phyloP scores from a whole-genome alignment of 2,329 filamentous ascomycete species.

The Beauveria sp. region DNA sequence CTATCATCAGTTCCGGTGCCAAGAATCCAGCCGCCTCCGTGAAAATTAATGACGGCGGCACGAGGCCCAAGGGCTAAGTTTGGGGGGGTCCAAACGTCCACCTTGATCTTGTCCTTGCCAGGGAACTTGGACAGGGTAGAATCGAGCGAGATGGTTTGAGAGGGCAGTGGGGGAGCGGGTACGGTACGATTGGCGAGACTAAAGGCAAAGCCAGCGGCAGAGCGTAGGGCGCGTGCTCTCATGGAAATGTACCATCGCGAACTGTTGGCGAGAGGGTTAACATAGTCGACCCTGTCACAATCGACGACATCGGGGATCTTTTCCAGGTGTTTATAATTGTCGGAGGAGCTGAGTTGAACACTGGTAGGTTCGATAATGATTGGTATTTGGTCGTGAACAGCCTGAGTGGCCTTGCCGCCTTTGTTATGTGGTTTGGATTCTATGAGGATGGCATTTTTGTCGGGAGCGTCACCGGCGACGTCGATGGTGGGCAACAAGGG shows the following conservation, averaged over 20 bases:
- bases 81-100: conserved; percentile 39
- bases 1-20: conserved; percentile 57
- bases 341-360: background rate
- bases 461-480: background rate
- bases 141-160: conserved; percentile 33
- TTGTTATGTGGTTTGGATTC: conserved; percentile 3
- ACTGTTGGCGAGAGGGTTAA: conserved; percentile 35
- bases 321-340: conserved; percentile 17
- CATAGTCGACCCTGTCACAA: conserved; percentile 29
- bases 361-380: background rate
- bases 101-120: conserved; percentile 32
- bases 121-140: conserved; percentile 31
- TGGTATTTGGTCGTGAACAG: conserved; percentile 6
- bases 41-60: conserved; percentile 56
- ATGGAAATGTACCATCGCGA: conserved; percentile 36
- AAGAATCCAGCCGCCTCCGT: conserved; percentile 60
- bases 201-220: conserved; percentile 36
- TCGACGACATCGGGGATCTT: conserved; percentile 23
- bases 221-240: conserved; percentile 35
- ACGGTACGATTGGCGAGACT: conserved; percentile 34
- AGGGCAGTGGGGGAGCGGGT: conserved; percentile 30
- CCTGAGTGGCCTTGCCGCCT: conserved; percentile 1
- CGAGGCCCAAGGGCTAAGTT: conserved; percentile 27
- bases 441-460: background rate
- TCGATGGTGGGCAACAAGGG: background rate